Evolutionary conservation across 2,329 filamentous ascomycete genomes (phyloP).

Genomic region (Chaetomium olivaceum): DNA sequence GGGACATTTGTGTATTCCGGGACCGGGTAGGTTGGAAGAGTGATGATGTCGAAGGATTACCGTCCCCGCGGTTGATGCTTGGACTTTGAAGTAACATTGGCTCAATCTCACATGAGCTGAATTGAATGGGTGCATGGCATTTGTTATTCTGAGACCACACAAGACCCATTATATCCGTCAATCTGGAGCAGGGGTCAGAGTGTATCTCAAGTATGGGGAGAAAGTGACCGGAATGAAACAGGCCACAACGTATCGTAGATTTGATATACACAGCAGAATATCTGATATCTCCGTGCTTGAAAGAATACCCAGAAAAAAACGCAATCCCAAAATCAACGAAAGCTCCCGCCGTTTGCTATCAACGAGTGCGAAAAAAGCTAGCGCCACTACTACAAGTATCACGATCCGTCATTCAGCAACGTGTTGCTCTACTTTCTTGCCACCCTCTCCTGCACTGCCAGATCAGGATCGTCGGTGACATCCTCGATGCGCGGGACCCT

Average conservation of each 20-base stretch:
- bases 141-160: neutral
- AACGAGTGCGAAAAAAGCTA: neutral
- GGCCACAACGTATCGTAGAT: no score
- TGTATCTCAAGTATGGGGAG: neutral
- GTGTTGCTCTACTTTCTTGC: neutral
- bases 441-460: neutral
- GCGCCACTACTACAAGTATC: neutral
- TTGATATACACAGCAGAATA: no score
- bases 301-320: no score
- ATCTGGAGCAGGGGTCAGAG: neutral
- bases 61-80: neutral
- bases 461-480: neutral
- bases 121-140: neutral
- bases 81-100: neutral
- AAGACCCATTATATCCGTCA: neutral
- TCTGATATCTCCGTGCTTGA: no score
- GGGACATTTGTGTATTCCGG: neutral
- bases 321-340: no score
- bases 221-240: neutral
- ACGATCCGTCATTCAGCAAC: neutral
- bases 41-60: neutral
- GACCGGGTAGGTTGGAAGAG: neutral
- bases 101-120: neutral
- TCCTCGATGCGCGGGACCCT: neutral
- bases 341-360: neutral